Evolutionary conservation across 805 yeast genomes (phyloP), one percentile per base, ranked within the genome.

Genomic region (Candida dendrica): DNA sequence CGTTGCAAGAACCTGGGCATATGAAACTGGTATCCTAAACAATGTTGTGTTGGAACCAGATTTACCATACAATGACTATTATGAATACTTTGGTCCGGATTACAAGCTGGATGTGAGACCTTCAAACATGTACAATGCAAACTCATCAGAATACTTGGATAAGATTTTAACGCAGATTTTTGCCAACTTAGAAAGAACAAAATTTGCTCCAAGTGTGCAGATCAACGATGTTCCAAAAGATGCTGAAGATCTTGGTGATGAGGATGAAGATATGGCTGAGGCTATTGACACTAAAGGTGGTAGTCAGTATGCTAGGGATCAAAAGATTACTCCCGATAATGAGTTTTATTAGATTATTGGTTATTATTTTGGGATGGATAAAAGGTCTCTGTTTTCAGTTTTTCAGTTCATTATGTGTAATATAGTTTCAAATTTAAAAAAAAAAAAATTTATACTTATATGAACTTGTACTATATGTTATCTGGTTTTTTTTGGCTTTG

Each of bases 11-110:
- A 76, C 95, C 11, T 91, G 98, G 98, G 78, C 96, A 2, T 90
- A 74, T 57, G 98, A 93, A 64, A 81, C 96, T 0, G 91, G 96
- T 30, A 72, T 93, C 22, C 72, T 91, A 58, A 82, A 93, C 50
- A 83, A 86, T 52, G 87, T 83, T 13, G 72, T 81, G 38, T 67
- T 91, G 53, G 85, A 87, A 20, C 65, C 81, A n/a, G 82, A 78
- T 27, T 66, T 81, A 49, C 97, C 97, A 4, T 90, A 88, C 70
- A 90, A 91, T 61, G 98, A 91, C 61, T 91, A 91, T 67, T 91
- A 87, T 66, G 98, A 91, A 65, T 91, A 91, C 68, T 91, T 84
- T 63, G 98, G 97, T 0, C 98, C 98, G 3, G 97, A 91, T 66
- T 91, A 91, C 64, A 83, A 88, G 62, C 74, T 91, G 46, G 96